phyloP scores from a whole-genome alignment of 2,329 filamentous ascomycete genomes.

The Ophiosphaerella herpotricha region DNA sequence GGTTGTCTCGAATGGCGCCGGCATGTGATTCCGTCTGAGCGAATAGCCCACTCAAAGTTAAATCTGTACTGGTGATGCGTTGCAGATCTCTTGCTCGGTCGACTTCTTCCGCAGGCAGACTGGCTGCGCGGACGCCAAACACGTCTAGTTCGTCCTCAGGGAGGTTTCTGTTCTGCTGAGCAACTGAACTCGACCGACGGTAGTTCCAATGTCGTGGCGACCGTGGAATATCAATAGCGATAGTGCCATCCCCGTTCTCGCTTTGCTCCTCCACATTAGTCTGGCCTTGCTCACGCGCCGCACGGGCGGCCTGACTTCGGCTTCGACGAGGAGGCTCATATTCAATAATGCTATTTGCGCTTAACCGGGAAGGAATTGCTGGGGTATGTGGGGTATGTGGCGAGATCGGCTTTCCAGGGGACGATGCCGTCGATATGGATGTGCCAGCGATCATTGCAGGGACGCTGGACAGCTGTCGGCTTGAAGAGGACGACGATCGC shows the following conservation, averaged over 20 bases:
- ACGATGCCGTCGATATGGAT: constrained; percentile 82
- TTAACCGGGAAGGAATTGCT: constrained; percentile 89
- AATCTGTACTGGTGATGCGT: constrained; percentile 51
- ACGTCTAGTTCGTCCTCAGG: constrained; percentile 66
- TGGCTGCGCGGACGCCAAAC: constrained; percentile 68
- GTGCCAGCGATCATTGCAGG: constrained; percentile 66
- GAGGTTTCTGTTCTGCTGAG: constrained; percentile 66
- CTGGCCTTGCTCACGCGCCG: constrained; percentile 36
- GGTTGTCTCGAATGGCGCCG: constrained; percentile 32
- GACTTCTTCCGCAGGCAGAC: constrained; percentile 62
- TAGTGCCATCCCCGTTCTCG: constrained; percentile 54
- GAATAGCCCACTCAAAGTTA: constrained; percentile 67
- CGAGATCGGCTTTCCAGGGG: constrained; percentile 84
- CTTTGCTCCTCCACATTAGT: constrained; percentile 32
- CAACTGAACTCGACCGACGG: constrained; percentile 70
- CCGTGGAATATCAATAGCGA: constrained; percentile 73
- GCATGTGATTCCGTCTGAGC: constrained; percentile 47
- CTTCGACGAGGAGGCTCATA: constrained; percentile 54
- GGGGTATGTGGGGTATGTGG: constrained; percentile 92
- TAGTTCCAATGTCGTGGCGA: constrained; percentile 64
- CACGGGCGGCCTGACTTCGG: constrained; percentile 37
- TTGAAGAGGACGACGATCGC: constrained; percentile 76
- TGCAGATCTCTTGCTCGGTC: constrained; percentile 53
- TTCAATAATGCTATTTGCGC: constrained; percentile 83
- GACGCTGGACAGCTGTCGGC: constrained; percentile 71